A percentile compares a stretch with the other conserved stretches of the same genome.
Conservation (phyloP, 2,329 filamentous ascomycete species). For the Colletotrichum australisinense region DNA sequence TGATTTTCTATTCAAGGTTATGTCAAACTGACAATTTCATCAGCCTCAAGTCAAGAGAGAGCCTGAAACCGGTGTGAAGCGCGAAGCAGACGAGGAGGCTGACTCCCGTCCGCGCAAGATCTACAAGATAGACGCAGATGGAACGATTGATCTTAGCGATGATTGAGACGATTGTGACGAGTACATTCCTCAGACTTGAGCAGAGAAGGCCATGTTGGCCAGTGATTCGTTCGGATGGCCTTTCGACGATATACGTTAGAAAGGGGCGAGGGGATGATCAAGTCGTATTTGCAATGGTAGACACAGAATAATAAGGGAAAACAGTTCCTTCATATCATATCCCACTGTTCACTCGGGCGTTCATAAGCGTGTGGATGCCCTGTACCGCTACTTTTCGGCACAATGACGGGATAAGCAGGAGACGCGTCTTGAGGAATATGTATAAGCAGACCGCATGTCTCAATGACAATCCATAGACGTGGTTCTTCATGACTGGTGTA, state of each 20-base stretch:
- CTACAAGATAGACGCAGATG: slow-evolving; percentile 4
- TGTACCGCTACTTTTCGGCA: not conserved
- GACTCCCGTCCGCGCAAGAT: not conserved
- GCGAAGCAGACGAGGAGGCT: not conserved
- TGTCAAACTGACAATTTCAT: not conserved
- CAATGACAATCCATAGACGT: rapidly evolving
- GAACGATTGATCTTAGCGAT: slow-evolving; percentile 1
- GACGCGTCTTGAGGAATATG: rapidly evolving
- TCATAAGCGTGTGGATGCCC: not conserved
- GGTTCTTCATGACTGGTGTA: rapidly evolving
- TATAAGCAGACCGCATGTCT: no score
- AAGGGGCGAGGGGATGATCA: not conserved
- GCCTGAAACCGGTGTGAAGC: not conserved
- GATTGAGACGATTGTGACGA: not conserved
- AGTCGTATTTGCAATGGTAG: not conserved
- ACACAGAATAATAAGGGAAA: rapidly evolving
- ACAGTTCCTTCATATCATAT: rapidly evolving
- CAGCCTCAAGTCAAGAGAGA: not conserved
- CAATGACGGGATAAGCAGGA: not conserved
- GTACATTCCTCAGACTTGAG: not conserved
- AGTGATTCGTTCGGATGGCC: not conserved
- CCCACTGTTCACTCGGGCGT: not conserved
- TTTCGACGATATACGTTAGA: not conserved
- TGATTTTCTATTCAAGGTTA: rapidly evolving
- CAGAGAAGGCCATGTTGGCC: no score